These are phyloP conservation scores for Lecanicillium sp. DNA, from an alignment of 2,329 filamentous ascomycete species.

Conservation along the genomic window DNA sequence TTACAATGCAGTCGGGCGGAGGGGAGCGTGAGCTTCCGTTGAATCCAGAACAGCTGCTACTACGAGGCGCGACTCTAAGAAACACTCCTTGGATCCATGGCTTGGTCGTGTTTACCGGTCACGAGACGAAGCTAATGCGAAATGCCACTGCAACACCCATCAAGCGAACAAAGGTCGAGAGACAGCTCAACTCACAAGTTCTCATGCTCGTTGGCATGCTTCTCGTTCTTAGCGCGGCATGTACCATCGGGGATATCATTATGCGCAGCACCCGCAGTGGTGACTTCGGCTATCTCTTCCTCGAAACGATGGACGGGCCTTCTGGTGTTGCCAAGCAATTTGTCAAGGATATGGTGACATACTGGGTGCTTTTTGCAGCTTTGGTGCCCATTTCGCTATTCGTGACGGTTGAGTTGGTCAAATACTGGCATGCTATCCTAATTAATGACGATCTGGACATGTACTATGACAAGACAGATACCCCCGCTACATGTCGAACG, in stretches of 20 bases:
- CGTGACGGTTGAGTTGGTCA: constrained; percentile 94
- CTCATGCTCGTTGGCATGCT: constrained; percentile 82
- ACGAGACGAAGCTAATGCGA: constrained; percentile 98
- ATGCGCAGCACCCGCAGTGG: constrained; percentile 55
- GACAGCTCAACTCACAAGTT: constrained; percentile 88
- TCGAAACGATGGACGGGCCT: constrained; percentile 50
- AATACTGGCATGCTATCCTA: constrained; percentile 95
- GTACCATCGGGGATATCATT: constrained; percentile 83
- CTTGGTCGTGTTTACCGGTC: constrained; percentile 83
- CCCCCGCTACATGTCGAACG: constrained; percentile 89
- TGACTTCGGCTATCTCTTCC: constrained; percentile 64
- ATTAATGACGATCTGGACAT: constrained; percentile 98
- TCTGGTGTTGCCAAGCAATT: constrained; percentile 63
- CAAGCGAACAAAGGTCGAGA: constrained; percentile 93
- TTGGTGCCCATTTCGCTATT: constrained; percentile 96
- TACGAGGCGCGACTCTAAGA: constrained; percentile 85
- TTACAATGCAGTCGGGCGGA: constrained; percentile 84
- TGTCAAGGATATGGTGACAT: constrained; percentile 90
- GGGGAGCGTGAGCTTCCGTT: constrained; percentile 88
- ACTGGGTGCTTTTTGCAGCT: constrained; percentile 96
- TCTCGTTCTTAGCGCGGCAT: constrained; percentile 75
- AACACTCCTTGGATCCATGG: constrained; percentile 98
- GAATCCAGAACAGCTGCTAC: constrained; percentile 83
- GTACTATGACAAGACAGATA: constrained; percentile 93
- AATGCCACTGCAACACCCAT: constrained; percentile 96